These are phyloP conservation scores for Medicago arabica DNA, from an alignment of 306 rosid species.

Conservation along the genomic window DNA sequence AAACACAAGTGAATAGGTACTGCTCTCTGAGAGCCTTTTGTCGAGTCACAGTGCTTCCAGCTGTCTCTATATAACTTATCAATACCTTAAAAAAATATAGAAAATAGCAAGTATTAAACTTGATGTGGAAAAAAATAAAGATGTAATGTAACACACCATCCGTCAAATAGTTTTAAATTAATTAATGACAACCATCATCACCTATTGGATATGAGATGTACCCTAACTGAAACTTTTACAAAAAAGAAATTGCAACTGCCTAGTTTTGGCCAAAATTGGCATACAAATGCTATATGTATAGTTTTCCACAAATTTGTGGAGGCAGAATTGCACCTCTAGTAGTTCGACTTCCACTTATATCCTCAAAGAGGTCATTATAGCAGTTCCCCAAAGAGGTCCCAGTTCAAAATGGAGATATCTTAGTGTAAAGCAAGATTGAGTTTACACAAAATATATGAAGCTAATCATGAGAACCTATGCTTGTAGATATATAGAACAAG, in stretches of 20 bases:
- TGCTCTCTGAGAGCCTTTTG: conserved; percentile 85
- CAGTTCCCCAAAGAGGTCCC: not conserved
- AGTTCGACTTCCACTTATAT: too few relatives aligned
- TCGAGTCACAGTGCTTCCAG: conserved; percentile 86
- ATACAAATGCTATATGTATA: not conserved
- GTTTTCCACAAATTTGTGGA: not conserved
- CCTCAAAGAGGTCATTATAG: not conserved
- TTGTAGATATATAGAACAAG: not conserved
- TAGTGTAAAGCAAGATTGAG: not conserved
- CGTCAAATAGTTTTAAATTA: conserved; percentile 25
- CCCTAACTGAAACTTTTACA: conserved; percentile 6
- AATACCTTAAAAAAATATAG: conserved; percentile 58
- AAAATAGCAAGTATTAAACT: conserved; percentile 36
- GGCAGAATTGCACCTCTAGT: not conserved
- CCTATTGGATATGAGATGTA: conserved; percentile 23
- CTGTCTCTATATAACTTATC: conserved; percentile 90
- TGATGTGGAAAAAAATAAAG: conserved; percentile 31
- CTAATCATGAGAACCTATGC: not conserved
- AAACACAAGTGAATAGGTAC: conserved; percentile 76
- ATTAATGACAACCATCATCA: conserved; percentile 24
- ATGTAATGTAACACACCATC: conserved; percentile 21
- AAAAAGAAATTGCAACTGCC: conserved; percentile 2
- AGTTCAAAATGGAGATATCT: conserved; percentile 3
- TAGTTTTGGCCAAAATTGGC: not conserved
- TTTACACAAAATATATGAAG: conserved; percentile 27